Evolutionary conservation across 345 rosid genomes (phyloP).

Genomic region (Eucalyptus victrix): DNA sequence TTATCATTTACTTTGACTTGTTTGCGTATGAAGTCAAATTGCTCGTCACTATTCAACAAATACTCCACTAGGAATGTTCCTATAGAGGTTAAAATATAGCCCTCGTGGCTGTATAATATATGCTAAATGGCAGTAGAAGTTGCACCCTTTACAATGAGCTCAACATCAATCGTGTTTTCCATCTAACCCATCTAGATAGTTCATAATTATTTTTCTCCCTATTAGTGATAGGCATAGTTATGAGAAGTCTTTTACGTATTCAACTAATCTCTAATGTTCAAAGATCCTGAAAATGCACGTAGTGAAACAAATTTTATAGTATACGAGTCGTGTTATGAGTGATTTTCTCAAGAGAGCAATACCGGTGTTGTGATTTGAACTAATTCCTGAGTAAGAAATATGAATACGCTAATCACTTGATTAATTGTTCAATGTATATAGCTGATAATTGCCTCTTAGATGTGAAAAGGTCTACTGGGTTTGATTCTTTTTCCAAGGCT

Average conservation of each 20-base stretch:
- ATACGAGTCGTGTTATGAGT: not conserved
- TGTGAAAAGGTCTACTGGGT: slow-evolving; percentile 9
- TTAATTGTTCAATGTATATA: not conserved
- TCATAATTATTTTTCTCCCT: not conserved
- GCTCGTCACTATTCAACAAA: not conserved
- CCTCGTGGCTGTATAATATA: not conserved
- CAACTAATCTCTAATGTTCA: not conserved
- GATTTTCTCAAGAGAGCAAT: not conserved
- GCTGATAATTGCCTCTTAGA: not conserved
- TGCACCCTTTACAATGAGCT: not conserved
- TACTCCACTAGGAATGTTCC: not conserved
- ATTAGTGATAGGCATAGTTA: not conserved
- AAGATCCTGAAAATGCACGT: not conserved
- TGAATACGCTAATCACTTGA: not conserved
- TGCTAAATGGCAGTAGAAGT: not conserved
- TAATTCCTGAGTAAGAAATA: not conserved
- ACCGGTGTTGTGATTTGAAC: not conserved
- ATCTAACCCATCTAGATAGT: not conserved
- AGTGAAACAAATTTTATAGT: not conserved
- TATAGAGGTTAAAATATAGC: not conserved
- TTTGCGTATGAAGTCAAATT: not conserved
- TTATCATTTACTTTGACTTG: not conserved
- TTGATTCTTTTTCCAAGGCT: slow-evolving; percentile 3
- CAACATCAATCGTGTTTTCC: not conserved
- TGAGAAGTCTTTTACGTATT: not conserved